Evolutionary conservation across 805 yeast genomes (phyloP).

Genomic region (Cyberlindnera meyerae): DNA sequence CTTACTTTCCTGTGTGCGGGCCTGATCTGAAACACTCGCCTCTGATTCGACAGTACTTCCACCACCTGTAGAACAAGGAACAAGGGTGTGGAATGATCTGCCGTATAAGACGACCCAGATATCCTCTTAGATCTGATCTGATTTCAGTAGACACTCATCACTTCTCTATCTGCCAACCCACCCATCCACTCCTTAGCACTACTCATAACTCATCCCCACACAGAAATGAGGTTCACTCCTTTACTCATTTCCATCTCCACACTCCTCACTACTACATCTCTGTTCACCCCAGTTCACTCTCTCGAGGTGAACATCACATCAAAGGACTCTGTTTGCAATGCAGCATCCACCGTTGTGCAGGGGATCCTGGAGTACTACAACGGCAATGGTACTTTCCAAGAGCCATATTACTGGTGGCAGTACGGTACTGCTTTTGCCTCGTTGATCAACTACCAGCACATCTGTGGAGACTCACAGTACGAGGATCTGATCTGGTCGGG

Average conservation of each 20-base stretch:
- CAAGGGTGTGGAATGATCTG: too few species aligned
- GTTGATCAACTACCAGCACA: slow-evolving; percentile 66
- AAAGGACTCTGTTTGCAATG: slow-evolving; percentile 31
- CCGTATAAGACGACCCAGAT: too few species aligned
- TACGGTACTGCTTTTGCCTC: slow-evolving; percentile 75
- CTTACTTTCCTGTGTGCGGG: too few species aligned
- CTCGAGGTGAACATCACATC: slow-evolving; percentile 2
- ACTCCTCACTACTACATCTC: not conserved
- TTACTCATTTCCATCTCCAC: not conserved
- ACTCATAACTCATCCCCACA: too few species aligned
- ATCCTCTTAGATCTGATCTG: too few species aligned
- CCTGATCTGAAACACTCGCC: too few species aligned
- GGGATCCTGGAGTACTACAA: slow-evolving; percentile 68
- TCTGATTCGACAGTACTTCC: too few species aligned
- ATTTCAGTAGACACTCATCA: too few species aligned
- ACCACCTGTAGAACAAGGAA: too few species aligned
- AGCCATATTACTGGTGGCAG: slow-evolving; percentile 79
- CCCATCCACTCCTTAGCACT: too few species aligned
- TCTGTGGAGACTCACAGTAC: slow-evolving; percentile 64
- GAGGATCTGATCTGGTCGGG: slow-evolving; percentile 55
- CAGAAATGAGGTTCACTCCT: not conserved
- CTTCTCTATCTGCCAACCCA: too few species aligned
- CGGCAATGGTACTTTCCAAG: slow-evolving; percentile 61
- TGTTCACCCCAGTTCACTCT: not conserved
- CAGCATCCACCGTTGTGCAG: slow-evolving; percentile 49